phyloP scores from a whole-genome alignment of 345 rosid genomes.

The Gossypium turneri region DNA sequence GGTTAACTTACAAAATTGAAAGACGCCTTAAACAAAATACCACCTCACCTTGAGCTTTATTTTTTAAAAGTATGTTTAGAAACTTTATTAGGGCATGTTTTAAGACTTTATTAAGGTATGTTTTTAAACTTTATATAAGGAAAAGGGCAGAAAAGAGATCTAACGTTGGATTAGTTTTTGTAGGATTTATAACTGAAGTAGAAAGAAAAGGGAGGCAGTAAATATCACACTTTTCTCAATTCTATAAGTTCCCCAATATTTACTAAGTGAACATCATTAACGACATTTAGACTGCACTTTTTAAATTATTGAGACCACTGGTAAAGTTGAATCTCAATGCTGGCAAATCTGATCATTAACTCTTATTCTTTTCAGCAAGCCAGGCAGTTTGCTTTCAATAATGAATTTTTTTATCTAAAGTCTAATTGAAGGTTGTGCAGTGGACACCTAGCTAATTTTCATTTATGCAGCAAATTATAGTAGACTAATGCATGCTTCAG shows the following conservation, averaged over 20 bases:
- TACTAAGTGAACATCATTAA: not conserved
- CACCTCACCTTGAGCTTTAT: slow-evolving; percentile 5
- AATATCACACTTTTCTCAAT: not conserved
- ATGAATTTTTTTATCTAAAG: not conserved
- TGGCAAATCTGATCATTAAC: not conserved
- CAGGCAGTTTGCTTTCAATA: not conserved
- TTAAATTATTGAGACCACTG: not conserved
- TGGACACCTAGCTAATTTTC: not conserved
- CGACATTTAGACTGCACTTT: not conserved
- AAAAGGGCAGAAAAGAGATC: not conserved
- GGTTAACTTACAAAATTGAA: not conserved
- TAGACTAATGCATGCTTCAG: not conserved
- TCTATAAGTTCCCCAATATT: not conserved
- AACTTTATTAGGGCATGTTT: not conserved
- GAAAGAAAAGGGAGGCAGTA: not conserved
- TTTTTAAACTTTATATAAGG: not conserved
- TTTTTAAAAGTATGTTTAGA: not conserved
- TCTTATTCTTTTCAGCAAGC: not conserved
- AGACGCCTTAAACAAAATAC: not conserved
- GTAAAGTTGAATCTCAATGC: not conserved
- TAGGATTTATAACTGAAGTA: not conserved
- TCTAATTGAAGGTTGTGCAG: not conserved
- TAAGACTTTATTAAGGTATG: not conserved
- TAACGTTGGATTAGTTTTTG: not conserved
- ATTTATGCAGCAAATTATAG: not conserved